Conservation (phyloP, 306 rosid species). For the Castanea mollissima region DNA sequence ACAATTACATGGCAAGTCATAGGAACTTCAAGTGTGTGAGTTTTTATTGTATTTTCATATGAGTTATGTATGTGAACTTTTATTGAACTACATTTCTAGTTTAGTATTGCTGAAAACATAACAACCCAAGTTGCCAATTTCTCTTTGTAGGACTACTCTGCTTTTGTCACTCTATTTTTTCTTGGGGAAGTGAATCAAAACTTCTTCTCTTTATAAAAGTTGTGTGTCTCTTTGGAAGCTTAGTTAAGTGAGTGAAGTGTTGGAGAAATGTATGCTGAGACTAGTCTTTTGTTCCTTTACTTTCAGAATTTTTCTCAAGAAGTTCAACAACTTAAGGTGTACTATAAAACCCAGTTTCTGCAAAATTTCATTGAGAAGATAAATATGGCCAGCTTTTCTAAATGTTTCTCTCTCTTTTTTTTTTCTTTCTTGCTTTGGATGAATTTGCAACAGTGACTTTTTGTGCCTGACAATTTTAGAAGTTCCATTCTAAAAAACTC, state of each 20-base stretch:
- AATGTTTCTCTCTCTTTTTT: not conserved
- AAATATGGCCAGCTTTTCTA: not conserved
- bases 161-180: slow-evolving; percentile 13
- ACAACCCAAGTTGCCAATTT: not conserved
- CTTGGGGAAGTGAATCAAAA: not conserved
- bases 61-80: too few relatives aligned
- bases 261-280: slow-evolving; percentile 76
- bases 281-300: slow-evolving; percentile 63
- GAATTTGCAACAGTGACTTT: not conserved
- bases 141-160: slow-evolving; percentile 25
- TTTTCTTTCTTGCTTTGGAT: not conserved
- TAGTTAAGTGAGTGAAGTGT: slow-evolving; percentile 1
- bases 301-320: slow-evolving; percentile 65
- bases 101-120: not conserved
- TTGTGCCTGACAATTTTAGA: not conserved
- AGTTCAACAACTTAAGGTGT: slow-evolving; percentile 77
- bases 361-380: too few relatives aligned
- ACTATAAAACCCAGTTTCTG: slow-evolving; percentile 47
- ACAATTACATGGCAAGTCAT: too few relatives aligned
- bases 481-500: not conserved
- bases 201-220: not conserved
- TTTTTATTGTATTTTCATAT: too few relatives aligned
- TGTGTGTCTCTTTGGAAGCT: slow-evolving; percentile 16
- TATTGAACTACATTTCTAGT: too few relatives aligned
- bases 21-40: too few relatives aligned